A percentile compares a stretch with the other conserved stretches of the same genome.
Conservation (phyloP, 371 early-diverging fungal species). For the Circinella umbellata region DNA sequence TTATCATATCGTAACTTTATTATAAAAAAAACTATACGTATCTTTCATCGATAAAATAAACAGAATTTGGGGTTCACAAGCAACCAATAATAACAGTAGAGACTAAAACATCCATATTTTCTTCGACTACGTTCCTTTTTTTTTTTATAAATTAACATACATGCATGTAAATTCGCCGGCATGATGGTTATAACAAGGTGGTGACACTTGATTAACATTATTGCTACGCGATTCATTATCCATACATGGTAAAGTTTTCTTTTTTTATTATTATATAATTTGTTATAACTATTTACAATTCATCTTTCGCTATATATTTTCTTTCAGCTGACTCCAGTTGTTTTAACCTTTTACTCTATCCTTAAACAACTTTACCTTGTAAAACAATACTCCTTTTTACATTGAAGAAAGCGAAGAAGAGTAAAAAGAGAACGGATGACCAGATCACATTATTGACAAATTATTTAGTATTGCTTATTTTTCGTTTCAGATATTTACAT, state of each 20-base stretch:
- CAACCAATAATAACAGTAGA: too few species aligned
- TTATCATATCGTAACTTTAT: too few species aligned
- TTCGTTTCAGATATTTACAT: not conserved
- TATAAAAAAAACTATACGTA: too few species aligned
- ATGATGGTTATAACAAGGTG: not conserved
- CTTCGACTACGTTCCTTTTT: too few species aligned
- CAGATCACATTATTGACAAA: not conserved
- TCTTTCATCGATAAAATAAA: too few species aligned
- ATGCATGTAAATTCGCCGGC: not conserved
- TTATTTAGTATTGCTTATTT: not conserved
- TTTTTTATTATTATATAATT: not conserved
- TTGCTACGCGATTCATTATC: conserved; percentile 1
- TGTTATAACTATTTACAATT: too few species aligned
- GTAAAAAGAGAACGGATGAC: not conserved
- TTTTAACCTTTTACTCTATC: too few species aligned
- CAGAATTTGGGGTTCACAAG: too few species aligned
- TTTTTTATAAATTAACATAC: not conserved
- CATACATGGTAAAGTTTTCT: not conserved
- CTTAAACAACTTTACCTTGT: too few species aligned
- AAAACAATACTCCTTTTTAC: not conserved
- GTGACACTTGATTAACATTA: not conserved
- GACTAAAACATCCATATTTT: too few species aligned
- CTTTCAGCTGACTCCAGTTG: not conserved
- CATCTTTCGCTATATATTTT: not conserved
- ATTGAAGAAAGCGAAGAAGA: not conserved